Evolutionary conservation across 2,329 filamentous ascomycete genomes (phyloP), one percentile per base, ranked within the genome.

Genomic region (Phoma sp.): DNA sequence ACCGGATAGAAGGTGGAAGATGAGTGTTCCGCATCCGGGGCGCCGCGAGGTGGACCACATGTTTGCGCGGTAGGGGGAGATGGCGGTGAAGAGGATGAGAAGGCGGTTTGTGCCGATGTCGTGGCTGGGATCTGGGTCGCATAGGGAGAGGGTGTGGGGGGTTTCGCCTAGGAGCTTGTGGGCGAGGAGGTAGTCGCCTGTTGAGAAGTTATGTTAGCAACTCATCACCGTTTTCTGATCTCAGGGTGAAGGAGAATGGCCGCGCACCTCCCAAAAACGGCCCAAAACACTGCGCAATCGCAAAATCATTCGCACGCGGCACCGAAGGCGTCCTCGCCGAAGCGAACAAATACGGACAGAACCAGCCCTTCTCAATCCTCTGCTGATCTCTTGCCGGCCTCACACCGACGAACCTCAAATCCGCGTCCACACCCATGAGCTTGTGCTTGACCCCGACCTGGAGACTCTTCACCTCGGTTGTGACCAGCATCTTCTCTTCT

Each of bases 401-500:
- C 4, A 70, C 61, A 11, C 68, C 67, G 0, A 53, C 55, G 41
- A 75, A 73, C 1, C 70, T 52, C 37, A 77, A 33, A 54, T 75
- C 72, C 3, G 74, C 73, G 44, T 76, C 69, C 4, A 75, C 72
- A 38, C 73, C 73, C 72, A 77, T 76, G 40, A 76, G 61, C 25
- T 76, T 76, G 44, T 76, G 75, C 55, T 74, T 74, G 52, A 76
- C 70, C 36, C 67, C 62, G 10, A 75, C 67, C 42, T 74, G 72
- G 40, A 76, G 33, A 33, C 68, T 74, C 59, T 71, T 75, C 18
- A 75, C 68, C 35, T 65, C 66, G 1, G 66, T 71, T 4, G 73
- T 75, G 18, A 62, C 57, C 23, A 75, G 58, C 66, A 75, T 75
- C 56, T 73, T 75, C 55, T 74, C 71, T 50, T 75, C 73, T 43